These are phyloP conservation scores for Scopulariopsis brevicaulis DNA, from an alignment of 2,329 filamentous ascomycete species.

Conservation along the genomic window DNA sequence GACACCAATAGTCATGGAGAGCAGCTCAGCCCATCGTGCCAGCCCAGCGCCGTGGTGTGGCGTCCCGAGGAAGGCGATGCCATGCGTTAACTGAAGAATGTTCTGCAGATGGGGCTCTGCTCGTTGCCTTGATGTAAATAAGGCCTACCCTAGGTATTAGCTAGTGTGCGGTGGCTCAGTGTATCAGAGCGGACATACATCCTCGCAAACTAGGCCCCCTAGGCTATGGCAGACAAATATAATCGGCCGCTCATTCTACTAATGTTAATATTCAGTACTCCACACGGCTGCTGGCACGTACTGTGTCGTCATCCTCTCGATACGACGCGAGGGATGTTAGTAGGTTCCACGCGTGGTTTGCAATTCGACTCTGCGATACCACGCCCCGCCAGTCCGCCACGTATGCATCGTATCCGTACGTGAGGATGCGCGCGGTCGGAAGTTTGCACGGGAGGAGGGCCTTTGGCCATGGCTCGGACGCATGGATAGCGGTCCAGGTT, in stretches of 20 bases:
- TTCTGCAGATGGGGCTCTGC: neutral
- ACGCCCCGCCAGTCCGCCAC: slow-evolving; percentile 13
- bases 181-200: slow-evolving; percentile 12
- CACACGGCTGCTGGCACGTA: slow-evolving; percentile 2
- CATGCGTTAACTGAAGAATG: neutral
- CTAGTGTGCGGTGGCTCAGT: neutral
- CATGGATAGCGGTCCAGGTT: too few species aligned
- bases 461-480: neutral
- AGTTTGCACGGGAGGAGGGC: neutral
- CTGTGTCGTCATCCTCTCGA: slow-evolving; percentile 14
- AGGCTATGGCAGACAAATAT: slow-evolving; percentile 15
- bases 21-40: neutral
- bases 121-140: neutral
- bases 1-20: neutral
- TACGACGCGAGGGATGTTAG: slow-evolving; percentile 14
- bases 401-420: slow-evolving; percentile 14
- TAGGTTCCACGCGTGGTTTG: slow-evolving; percentile 17
- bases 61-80: neutral
- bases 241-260: slow-evolving; percentile 11
- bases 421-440: neutral
- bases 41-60: neutral
- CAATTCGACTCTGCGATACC: slow-evolving; percentile 15
- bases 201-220: slow-evolving; percentile 14
- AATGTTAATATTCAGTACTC: neutral
- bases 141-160: neutral